Conservation (phyloP, 192 early-diverging fungal genomes). For the Ambispora gerdemannii region DNA sequence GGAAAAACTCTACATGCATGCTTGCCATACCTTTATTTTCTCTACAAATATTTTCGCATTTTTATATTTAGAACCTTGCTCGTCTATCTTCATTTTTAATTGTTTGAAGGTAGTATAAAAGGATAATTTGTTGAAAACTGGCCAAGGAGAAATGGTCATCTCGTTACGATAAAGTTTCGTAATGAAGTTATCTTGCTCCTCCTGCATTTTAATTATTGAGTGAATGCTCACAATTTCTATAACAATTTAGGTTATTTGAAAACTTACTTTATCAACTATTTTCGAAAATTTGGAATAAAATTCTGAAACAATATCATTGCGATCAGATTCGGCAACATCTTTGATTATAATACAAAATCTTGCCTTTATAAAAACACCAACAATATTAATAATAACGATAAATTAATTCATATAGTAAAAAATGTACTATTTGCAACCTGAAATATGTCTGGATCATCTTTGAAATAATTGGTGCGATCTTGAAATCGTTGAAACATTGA, state of each 20-base stretch:
- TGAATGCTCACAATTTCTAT: not conserved
- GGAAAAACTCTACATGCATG: not conserved
- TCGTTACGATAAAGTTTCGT: constrained; percentile 7
- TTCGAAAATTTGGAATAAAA: constrained; percentile 6
- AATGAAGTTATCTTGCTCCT: constrained; percentile 24
- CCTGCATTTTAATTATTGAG: not conserved
- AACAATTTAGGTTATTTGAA: not conserved
- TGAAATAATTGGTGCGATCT: constrained; percentile 7
- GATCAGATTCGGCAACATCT: constrained; percentile 13
- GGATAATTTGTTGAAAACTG: constrained; percentile 13
- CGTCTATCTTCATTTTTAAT: constrained; percentile 13
- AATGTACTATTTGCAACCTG: constrained; percentile 5
- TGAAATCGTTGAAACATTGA: constrained; percentile 33
- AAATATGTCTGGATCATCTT: constrained; percentile 11
- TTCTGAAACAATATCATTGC: constrained; percentile 14
- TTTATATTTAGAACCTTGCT: constrained; percentile 13
- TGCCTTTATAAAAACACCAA: not conserved
- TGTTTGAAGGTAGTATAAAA: constrained; percentile 7
- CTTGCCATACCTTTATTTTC: constrained; percentile 21
- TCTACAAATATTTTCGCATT: constrained; percentile 17
- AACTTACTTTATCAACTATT: constrained; percentile 11
- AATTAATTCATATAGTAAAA: not conserved
- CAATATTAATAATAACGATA: not conserved
- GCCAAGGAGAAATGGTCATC: constrained; percentile 21
- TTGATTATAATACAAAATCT: constrained; percentile 27